Evolutionary conservation across 352 stramenopile genomes (phyloP).

Genomic region (Elongisporangium senticosum): DNA sequence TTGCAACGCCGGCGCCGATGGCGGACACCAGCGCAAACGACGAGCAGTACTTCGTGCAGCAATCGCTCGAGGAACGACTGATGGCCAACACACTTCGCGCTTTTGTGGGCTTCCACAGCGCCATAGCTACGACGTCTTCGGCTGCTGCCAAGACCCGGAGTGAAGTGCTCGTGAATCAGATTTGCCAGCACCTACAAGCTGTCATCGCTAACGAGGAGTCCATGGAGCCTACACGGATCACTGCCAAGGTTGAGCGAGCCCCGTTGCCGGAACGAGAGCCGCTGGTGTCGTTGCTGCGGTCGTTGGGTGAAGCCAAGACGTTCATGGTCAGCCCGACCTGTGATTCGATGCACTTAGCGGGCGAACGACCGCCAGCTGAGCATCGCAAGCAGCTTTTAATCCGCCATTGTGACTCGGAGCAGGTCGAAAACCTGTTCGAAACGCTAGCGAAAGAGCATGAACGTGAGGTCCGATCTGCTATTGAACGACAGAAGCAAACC

Average conservation of each 20-base stretch:
- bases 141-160: conserved; percentile 14
- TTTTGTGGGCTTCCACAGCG: conserved; percentile 68
- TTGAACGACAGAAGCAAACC: background rate
- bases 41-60: conserved; percentile 9
- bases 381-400: conserved; percentile 26
- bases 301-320: conserved; percentile 30
- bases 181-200: conserved; percentile 28
- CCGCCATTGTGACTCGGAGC: conserved; percentile 49
- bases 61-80: conserved; percentile 31
- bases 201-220: background rate
- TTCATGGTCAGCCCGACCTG: conserved; percentile 72
- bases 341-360: conserved; percentile 37
- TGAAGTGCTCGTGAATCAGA: conserved; percentile 24
- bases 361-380: conserved; percentile 30
- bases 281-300: conserved; percentile 29
- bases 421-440: conserved; percentile 49
- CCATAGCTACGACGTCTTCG: conserved; percentile 31
- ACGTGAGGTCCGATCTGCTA: conserved; percentile 1
- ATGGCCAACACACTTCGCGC: conserved; percentile 58
- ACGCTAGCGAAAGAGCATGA: conserved; percentile 29
- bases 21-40: conserved; percentile 3
- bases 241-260: conserved; percentile 1
- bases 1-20: conserved; percentile 13
- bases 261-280: conserved; percentile 43
- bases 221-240: conserved; percentile 2